phyloP scores from a whole-genome alignment of 495 filamentous ascomycete genomes.

The Neurospora terricola region DNA sequence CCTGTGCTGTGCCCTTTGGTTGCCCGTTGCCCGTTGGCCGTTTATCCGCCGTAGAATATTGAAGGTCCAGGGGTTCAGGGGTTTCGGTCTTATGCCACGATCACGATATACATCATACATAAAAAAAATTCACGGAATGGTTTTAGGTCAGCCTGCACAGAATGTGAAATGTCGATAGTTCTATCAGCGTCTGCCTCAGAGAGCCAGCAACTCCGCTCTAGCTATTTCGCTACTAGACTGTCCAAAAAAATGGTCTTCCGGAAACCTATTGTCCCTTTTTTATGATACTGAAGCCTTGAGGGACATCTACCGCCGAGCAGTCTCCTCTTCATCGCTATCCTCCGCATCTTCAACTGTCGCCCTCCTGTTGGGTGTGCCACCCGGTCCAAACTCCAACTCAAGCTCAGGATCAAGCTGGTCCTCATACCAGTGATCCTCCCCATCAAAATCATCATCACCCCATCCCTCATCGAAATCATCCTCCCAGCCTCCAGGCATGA shows the following conservation, averaged over 20 bases:
- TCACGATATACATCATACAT: too few species aligned
- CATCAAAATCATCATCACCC: conserved; percentile 4
- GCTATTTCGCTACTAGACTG: not conserved
- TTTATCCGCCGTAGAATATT: not conserved
- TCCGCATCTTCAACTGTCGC: conserved; percentile 1
- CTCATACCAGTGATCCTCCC: conserved; percentile 16
- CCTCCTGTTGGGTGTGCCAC: not conserved
- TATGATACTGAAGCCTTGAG: not conserved
- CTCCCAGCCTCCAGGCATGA: conserved; percentile 7
- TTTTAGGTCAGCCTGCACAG: not conserved
- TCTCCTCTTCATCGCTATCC: conserved; percentile 3
- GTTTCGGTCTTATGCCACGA: not conserved
- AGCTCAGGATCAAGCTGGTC: not conserved
- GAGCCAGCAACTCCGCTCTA: not conserved
- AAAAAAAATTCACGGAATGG: not conserved
- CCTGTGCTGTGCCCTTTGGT: not conserved
- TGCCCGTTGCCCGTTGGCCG: not conserved
- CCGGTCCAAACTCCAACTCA: not conserved
- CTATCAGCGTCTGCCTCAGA: not conserved
- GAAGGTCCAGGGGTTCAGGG: not conserved
- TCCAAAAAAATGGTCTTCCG: not conserved
- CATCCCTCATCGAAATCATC: not conserved
- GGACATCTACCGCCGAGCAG: not conserved
- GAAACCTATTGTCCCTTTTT: not conserved
- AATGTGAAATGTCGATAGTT: not conserved